Conservation (phyloP, 2,329 filamentous ascomycete species). For the Pseudogymnoascus sp. region DNA sequence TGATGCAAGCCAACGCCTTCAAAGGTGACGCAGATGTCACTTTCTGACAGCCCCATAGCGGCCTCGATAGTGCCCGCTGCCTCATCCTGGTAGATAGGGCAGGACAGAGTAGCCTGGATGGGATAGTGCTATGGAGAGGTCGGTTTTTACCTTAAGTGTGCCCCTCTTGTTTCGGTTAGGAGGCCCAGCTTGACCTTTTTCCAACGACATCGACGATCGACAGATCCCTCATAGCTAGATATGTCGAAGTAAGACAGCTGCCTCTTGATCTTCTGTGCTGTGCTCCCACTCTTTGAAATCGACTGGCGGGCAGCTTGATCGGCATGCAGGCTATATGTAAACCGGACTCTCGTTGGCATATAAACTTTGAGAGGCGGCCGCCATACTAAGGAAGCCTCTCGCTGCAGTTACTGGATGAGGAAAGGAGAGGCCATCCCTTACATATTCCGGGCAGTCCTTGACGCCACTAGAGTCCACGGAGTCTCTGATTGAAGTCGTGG, state of each 20-base stretch:
- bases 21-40: background rate
- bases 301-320: background rate
- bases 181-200: background rate
- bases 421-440: background rate
- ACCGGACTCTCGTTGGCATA: background rate
- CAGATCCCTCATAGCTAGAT: background rate
- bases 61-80: background rate
- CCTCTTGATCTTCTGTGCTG: background rate
- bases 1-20: background rate
- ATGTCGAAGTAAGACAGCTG: background rate
- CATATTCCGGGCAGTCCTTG: background rate
- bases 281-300: background rate
- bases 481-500: background rate
- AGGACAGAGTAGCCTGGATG: background rate
- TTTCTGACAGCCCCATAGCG: background rate
- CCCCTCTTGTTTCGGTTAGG: background rate
- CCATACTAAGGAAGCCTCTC: background rate
- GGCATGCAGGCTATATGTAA: background rate
- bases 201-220: background rate
- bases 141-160: constrained; percentile 4
- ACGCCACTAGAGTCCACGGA: background rate
- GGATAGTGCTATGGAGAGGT: background rate
- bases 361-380: background rate
- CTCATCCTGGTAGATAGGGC: background rate
- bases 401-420: background rate